Base-by-base conservation (phyloP, 805 yeast genomes). In the Teunomyces gatunensis region DNA sequence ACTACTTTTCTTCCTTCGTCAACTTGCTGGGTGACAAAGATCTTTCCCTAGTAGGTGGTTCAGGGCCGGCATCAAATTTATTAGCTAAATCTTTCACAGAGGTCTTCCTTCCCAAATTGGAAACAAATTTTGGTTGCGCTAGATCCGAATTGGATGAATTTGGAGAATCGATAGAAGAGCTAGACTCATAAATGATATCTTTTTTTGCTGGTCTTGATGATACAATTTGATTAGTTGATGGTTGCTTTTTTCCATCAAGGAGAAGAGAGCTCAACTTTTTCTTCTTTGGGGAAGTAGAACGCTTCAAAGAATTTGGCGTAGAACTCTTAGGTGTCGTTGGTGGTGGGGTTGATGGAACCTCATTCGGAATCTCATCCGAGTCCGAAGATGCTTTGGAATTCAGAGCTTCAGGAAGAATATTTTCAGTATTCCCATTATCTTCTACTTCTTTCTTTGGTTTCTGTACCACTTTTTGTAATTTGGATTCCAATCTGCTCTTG, bases 251-350 rank as follows among this genome's bases (percentile, higher is more conserved):
- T 9, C 45, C 54, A 9, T 46, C 57, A 13, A 27, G 58, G 42
- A 55, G 47, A 21, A 49, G 33, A 4, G 58, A 27, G 35, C 54
- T 61, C 39, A 66, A 52, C 30, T 64, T 65, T 49, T 67, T 69
- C 45, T 71, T 73, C 46, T 65, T 69, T 3, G 76, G 75, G 1
- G 76, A 71, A 1, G 62, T 55, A 1, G 75, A 70, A 49, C 76
- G 57, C 46, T 57, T 70, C 29, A 70, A 62, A 0, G 63, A 45
- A 18, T 47, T 51, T 0, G 57, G 45, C 4, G 48, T 45, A 6
- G 51, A 35, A 21, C 49, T 53, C 18, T 47, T 47, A 1, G 59
- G 56, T 11, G 60, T 51, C 17, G 51, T 39, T 5, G 54, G 58
- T 3, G 62, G 53, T 5, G 73, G 67, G 1, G 63, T 47, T 1